Evolutionary conservation across 73 alveolate species (phyloP), one percentile per base, ranked within the genome.

Genomic region (Durusdinium trenchii): DNA sequence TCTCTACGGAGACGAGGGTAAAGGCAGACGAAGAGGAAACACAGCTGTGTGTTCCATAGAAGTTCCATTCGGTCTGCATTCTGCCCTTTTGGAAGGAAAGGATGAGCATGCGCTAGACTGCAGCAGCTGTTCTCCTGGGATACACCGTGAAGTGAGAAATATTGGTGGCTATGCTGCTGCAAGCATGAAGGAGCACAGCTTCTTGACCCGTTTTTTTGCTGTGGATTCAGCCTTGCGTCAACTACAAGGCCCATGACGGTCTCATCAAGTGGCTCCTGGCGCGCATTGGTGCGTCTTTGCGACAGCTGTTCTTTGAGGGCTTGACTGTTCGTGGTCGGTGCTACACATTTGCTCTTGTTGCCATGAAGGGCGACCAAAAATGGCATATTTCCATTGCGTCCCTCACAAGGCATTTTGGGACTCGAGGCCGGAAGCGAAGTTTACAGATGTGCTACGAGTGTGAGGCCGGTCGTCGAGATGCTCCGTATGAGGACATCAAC

Each of bases 1-100:
- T 35, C 45, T 86, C 6, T 67, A 86, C 36, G 95, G 95, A 0
- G 95, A 86, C 36, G 95, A 86, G 28, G 95, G 95, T 40, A 67
- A 48, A 9, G 95, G 95, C 18, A 47, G 38, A 4, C 28, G 62
- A 14, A 38, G 67, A 5, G 81, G 83, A 2, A 86, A 86, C 83
- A 60, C 82, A 1, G 46, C 60, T 32, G 45, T 86, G 14, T 45
- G 38, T 23, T 28, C 83, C 18, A 35, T 45, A 47, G 95, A 86
- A 46, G 35, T 46, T 6, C 83, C 83, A 3, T 60, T 86, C 60
- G 95, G 95, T 23, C 61, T 86, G 23, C 62, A n/a, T 26, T 28
- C 95, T 3, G 78, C 76, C 51, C 7, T 10, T 28, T 38, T 10
- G n/a, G 40, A 16, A 32, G 18, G 48, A n/a, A 28, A 12, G 9